Percentiles rank a stretch among this genome's conserved stretches.
Evolutionary conservation across 1,284 basidiomycete genomes (phyloP).

Genomic region (Puccinia polysora): DNA sequence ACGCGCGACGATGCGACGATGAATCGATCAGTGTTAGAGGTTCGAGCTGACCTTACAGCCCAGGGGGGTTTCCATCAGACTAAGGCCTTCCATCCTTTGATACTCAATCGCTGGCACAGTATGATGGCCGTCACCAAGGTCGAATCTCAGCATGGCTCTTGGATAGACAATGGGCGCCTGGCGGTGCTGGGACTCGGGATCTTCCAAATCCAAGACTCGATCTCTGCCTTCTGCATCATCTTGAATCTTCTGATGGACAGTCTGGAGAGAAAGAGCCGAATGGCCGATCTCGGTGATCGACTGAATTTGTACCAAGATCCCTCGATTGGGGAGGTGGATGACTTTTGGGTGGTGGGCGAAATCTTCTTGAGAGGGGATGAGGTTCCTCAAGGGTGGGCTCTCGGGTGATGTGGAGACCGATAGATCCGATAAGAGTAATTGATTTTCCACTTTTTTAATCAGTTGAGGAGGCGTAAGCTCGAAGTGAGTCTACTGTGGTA

Average conservation of each 20-base stretch:
- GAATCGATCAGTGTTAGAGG: neutral
- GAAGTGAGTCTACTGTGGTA: conserved; percentile 38
- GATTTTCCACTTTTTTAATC: conserved; percentile 47
- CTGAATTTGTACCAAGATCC: conserved; percentile 45
- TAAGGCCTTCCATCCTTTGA: conserved; percentile 40
- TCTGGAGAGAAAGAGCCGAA: conserved; percentile 33
- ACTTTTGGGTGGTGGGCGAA: conserved; percentile 1
- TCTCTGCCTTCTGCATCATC: conserved; percentile 32
- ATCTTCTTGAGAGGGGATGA: neutral
- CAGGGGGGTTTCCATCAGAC: conserved; percentile 44
- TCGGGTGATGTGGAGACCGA: conserved; percentile 44
- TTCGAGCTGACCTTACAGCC: conserved; percentile 45
- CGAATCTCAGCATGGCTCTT: conserved; percentile 45
- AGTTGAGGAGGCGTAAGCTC: conserved; percentile 29
- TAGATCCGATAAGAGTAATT: conserved; percentile 48
- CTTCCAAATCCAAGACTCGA: conserved; percentile 9
- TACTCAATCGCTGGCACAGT: conserved; percentile 45
- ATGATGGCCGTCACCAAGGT: conserved; percentile 44
- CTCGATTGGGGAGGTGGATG: neutral
- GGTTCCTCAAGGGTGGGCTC: neutral
- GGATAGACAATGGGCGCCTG: conserved; percentile 24
- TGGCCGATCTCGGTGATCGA: conserved; percentile 44
- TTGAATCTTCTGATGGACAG: conserved; percentile 40
- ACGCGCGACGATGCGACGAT: too few species aligned
- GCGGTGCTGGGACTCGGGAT: conserved; percentile 29